phyloP scores from a whole-genome alignment of 345 rosid species.

The Citrus trifoliata region DNA sequence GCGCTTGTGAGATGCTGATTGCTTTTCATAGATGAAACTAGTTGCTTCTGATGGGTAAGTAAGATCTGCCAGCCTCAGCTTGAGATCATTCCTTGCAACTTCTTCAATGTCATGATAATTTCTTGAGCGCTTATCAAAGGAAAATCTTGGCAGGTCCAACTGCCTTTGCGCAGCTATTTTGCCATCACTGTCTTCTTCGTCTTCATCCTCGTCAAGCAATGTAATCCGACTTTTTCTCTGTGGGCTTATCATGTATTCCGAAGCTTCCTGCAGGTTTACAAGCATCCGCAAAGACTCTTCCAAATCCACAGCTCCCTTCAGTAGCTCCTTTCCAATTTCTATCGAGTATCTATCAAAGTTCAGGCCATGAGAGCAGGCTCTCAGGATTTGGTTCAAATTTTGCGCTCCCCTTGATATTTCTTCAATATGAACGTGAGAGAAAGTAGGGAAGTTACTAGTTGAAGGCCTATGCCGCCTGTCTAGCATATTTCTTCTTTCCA shows the following conservation, averaged over 20 bases:
- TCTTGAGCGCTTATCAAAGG: constrained; percentile 44
- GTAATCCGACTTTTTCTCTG: constrained; percentile 55
- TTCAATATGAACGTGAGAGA: constrained; percentile 65
- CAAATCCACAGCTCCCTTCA: constrained; percentile 79
- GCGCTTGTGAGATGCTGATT: constrained; percentile 40
- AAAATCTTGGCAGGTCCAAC: constrained; percentile 44
- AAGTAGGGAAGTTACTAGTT: constrained; percentile 38
- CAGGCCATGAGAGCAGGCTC: constrained; percentile 60
- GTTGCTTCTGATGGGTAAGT: constrained; percentile 34
- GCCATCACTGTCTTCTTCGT: constrained; percentile 28
- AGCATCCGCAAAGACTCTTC: constrained; percentile 82
- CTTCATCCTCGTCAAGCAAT: constrained; percentile 66
- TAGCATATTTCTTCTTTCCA: constrained; percentile 36
- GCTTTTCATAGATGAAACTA: constrained; percentile 22
- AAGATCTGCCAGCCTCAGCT: constrained; percentile 46
- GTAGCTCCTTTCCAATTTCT: constrained; percentile 67
- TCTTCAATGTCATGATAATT: constrained; percentile 34
- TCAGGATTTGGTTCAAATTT: constrained; percentile 69
- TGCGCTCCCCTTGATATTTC: constrained; percentile 80
- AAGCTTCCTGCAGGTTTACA: constrained; percentile 70
- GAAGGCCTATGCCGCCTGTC: constrained; percentile 28
- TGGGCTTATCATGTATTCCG: constrained; percentile 44
- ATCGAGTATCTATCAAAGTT: constrained; percentile 64
- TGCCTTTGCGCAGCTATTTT: constrained; percentile 35
- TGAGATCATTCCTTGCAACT: constrained; percentile 42